Evolutionary conservation across 768 basidiomycete species (phyloP).

Genomic region (Piloderma croceum): DNA sequence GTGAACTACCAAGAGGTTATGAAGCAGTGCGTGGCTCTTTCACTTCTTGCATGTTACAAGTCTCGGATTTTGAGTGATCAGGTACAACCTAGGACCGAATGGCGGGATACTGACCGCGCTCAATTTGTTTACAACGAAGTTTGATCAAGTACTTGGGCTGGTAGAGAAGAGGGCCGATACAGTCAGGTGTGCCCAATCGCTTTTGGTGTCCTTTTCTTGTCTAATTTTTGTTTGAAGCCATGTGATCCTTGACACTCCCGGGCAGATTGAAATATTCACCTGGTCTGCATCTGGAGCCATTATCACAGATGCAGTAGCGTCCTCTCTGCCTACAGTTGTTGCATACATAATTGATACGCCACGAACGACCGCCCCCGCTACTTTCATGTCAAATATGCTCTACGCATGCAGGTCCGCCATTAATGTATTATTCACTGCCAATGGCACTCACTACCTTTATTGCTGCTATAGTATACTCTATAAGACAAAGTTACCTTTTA

Average conservation of each 20-base stretch:
- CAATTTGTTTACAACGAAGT: slow-evolving; percentile 97
- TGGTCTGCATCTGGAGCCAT: slow-evolving; percentile 99
- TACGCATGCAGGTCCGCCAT: slow-evolving; percentile 86
- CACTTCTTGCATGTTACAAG: slow-evolving; percentile 9
- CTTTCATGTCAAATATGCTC: slow-evolving; percentile 99
- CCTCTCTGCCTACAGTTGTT: slow-evolving; percentile 87
- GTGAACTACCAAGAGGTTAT: slow-evolving; percentile 97
- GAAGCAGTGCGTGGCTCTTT: slow-evolving; percentile 82
- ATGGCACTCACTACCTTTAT: background rate
- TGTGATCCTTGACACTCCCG: slow-evolving; percentile 93
- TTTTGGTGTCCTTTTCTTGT: slow-evolving; percentile 1
- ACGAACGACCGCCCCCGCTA: slow-evolving; percentile 87
- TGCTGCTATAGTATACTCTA: slow-evolving; percentile 71
- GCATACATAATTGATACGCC: slow-evolving; percentile 99
- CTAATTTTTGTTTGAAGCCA: slow-evolving; percentile 46
- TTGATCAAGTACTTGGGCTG: slow-evolving; percentile 89
- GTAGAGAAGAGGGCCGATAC: slow-evolving; percentile 87
- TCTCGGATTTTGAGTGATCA: slow-evolving; percentile 26
- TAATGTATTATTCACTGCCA: slow-evolving; percentile 7
- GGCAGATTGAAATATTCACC: slow-evolving; percentile 99
- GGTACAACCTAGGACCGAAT: slow-evolving; percentile 97
- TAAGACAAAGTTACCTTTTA: slow-evolving; percentile 95
- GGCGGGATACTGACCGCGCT: slow-evolving; percentile 96
- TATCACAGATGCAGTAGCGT: slow-evolving; percentile 95
- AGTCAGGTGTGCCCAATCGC: slow-evolving; percentile 69